Conservation (phyloP, 371 early-diverging fungal species). For the Apophysomyces variabilis region DNA sequence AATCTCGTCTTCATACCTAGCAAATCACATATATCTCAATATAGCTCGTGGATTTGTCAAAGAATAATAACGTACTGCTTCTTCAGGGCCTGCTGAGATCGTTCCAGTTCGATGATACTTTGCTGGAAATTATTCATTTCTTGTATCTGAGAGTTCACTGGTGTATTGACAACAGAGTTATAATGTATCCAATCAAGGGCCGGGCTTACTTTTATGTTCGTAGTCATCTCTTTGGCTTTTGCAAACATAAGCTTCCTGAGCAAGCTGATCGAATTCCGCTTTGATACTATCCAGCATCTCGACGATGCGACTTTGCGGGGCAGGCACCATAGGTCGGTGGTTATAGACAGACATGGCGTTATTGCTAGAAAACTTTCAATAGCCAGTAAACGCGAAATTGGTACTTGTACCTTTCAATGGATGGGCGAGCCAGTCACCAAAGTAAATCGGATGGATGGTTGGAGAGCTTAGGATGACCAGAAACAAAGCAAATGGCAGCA, state of each 20-base stretch:
- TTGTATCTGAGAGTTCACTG: slow-evolving; percentile 72
- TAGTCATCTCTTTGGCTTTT: slow-evolving; percentile 81
- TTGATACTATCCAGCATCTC: slow-evolving; percentile 81
- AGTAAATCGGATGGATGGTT: no score
- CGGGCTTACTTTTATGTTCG: slow-evolving; percentile 75
- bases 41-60: slow-evolving; percentile 14
- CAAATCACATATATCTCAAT: slow-evolving; percentile 21
- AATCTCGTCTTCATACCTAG: slow-evolving; percentile 42
- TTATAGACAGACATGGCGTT: slow-evolving; percentile 56
- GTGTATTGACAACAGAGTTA: background rate
- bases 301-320: slow-evolving; percentile 59
- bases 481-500: no score
- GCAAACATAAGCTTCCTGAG: slow-evolving; percentile 68
- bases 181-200: background rate
- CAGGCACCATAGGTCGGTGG: slow-evolving; percentile 76
- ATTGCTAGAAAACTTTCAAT: no score
- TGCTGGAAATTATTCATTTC: slow-evolving; percentile 81
- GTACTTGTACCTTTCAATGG: no score
- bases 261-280: slow-evolving; percentile 72
- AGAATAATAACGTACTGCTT: slow-evolving; percentile 54
- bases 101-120: slow-evolving; percentile 78
- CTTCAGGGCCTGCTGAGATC: slow-evolving; percentile 75
- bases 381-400: no score
- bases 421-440: no score
- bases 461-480: no score